Conservation (phyloP, 371 early-diverging fungal genomes). For the Mucor mucedo region DNA sequence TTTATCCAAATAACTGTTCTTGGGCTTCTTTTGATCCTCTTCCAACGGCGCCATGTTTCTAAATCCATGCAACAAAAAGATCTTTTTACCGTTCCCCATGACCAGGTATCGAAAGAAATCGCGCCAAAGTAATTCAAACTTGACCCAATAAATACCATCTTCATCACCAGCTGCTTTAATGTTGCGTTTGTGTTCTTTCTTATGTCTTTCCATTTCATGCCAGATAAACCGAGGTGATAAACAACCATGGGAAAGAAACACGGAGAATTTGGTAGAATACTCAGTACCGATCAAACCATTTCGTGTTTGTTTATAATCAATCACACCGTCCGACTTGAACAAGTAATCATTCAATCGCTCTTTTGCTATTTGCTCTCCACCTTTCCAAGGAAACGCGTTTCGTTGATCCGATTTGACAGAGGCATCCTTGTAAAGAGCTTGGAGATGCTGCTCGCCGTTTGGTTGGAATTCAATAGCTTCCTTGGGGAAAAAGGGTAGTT, state of each 20-base stretch:
- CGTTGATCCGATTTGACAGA: slow-evolving; percentile 23
- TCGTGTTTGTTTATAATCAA: slow-evolving; percentile 48
- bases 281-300: slow-evolving; percentile 51
- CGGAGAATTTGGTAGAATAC: slow-evolving; percentile 43
- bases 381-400: slow-evolving; percentile 46
- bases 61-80: slow-evolving; percentile 34
- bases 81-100: slow-evolving; percentile 15
- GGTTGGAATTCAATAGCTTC: slow-evolving; percentile 6
- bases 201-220: slow-evolving; percentile 26
- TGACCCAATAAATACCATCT: slow-evolving; percentile 31
- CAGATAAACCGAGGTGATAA: slow-evolving; percentile 37
- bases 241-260: slow-evolving; percentile 41
- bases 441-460: slow-evolving; percentile 5
- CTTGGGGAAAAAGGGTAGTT: slow-evolving; percentile 24
- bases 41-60: slow-evolving; percentile 12
- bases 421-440: slow-evolving; percentile 15
- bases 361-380: slow-evolving; percentile 42
- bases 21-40: slow-evolving; percentile 11
- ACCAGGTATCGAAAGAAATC: slow-evolving; percentile 41
- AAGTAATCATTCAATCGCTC: slow-evolving; percentile 40
- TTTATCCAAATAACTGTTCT: slow-evolving; percentile 22
- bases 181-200: slow-evolving; percentile 10
- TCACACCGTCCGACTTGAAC: slow-evolving; percentile 24
- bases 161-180: slow-evolving; percentile 15
- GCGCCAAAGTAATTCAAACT: slow-evolving; percentile 49